These are phyloP conservation scores for Dianthus caryophyllus DNA, from an alignment of 148 eudicot genomes.

Conservation along the genomic window DNA sequence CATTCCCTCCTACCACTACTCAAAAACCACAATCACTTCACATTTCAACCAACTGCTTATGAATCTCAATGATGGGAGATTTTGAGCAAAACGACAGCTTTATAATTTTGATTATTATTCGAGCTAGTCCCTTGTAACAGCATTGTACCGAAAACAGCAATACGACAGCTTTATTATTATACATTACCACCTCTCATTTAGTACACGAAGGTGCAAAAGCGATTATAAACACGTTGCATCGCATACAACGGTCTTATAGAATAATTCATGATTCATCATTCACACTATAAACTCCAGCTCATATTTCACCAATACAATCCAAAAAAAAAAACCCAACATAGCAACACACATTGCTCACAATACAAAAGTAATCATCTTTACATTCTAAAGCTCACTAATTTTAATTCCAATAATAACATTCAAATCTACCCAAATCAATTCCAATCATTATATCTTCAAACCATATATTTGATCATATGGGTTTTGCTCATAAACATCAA, in stretches of 20 bases:
- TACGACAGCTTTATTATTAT: no score
- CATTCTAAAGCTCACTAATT: no score
- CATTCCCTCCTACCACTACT: not conserved
- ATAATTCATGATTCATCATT: no score
- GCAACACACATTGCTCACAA: conserved; percentile 8
- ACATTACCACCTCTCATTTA: no score
- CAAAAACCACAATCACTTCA: not conserved
- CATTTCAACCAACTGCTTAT: not conserved
- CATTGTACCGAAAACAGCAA: no score
- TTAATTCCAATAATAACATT: not conserved
- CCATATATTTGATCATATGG: conserved; percentile 4
- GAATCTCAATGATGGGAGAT: not conserved
- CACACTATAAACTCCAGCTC: not conserved
- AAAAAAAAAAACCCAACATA: no score
- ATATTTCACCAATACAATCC: not conserved
- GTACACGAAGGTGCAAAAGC: no score
- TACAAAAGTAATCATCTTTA: not conserved
- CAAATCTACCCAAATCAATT: not conserved
- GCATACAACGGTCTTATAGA: no score
- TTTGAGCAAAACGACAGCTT: not conserved
- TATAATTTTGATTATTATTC: no score
- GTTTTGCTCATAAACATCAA: not conserved
- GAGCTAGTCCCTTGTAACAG: no score
- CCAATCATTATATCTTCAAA: not conserved
- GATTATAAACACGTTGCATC: no score